These are phyloP conservation scores for Ascomycota sp. DNA, from an alignment of 2,329 filamentous ascomycete genomes.

Conservation along the genomic window DNA sequence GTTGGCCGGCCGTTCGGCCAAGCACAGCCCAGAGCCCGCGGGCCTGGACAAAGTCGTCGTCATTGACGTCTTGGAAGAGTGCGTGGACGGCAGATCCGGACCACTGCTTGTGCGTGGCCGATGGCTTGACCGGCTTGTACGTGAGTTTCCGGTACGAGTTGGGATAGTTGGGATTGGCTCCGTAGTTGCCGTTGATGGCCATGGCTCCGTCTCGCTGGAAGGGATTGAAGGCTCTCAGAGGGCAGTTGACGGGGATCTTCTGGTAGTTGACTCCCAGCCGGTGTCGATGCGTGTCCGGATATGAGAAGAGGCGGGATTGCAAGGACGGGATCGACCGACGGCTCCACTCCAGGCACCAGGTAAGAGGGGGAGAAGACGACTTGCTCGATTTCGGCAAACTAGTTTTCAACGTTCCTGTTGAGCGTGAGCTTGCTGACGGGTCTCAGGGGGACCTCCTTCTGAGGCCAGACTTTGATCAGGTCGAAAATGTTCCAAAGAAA, in stretches of 20 bases:
- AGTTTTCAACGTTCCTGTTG: conserved; percentile 44
- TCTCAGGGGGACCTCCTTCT: conserved; percentile 37
- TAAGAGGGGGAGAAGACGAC: conserved; percentile 44
- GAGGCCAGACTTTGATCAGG: conserved; percentile 49
- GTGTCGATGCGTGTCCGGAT: conserved; percentile 42
- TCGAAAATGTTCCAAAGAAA: conserved; percentile 47
- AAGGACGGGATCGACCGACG: conserved; percentile 40
- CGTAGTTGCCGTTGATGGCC: conserved; percentile 46
- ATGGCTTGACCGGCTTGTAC: conserved; percentile 20
- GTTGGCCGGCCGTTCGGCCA: conserved; percentile 29
- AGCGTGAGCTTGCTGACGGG: conserved; percentile 42
- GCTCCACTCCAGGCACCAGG: conserved; percentile 41
- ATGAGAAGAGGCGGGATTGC: conserved; percentile 40
- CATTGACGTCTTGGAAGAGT: conserved; percentile 22
- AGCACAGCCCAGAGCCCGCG: conserved; percentile 26
- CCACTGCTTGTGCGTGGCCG: conserved; percentile 26
- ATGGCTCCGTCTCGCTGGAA: conserved; percentile 56
- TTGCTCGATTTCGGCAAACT: conserved; percentile 51
- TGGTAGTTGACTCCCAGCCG: conserved; percentile 44
- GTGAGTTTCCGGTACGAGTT: conserved; percentile 25
- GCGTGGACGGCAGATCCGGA: conserved; percentile 20
- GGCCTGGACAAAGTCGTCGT: conserved; percentile 29
- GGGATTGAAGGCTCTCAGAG: conserved; percentile 37
- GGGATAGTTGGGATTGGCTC: conserved; percentile 36
- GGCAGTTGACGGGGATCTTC: conserved; percentile 40